These are phyloP conservation scores for Fusarium cicatricum DNA, from an alignment of 2,329 filamentous ascomycete species.

Conservation along the genomic window DNA sequence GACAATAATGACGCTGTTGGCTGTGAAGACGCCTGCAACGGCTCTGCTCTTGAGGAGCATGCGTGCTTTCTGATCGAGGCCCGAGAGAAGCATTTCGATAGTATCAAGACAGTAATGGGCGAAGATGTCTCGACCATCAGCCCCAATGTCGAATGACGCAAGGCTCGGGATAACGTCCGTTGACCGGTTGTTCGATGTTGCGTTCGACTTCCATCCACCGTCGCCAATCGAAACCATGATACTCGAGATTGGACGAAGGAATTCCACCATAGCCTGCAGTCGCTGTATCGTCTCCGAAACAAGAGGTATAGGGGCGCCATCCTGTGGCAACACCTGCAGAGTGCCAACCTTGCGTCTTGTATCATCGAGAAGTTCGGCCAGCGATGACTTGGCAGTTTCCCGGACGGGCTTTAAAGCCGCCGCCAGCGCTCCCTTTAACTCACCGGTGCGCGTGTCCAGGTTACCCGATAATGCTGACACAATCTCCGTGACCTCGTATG, in stretches of 20 bases:
- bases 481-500: slow-evolving; percentile 94
- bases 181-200: slow-evolving; percentile 60
- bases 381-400: slow-evolving; percentile 88
- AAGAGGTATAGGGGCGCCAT: slow-evolving; percentile 80
- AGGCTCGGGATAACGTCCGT: slow-evolving; percentile 74
- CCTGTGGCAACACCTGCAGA: slow-evolving; percentile 74
- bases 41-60: slow-evolving; percentile 79
- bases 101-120: slow-evolving; percentile 90
- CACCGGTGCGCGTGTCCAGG: slow-evolving; percentile 82
- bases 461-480: slow-evolving; percentile 81
- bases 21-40: slow-evolving; percentile 85
- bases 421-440: slow-evolving; percentile 82
- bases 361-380: slow-evolving; percentile 85
- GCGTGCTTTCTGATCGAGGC: slow-evolving; percentile 78
- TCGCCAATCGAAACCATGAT: slow-evolving; percentile 94
- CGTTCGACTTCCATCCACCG: slow-evolving; percentile 79
- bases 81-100: slow-evolving; percentile 79
- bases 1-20: slow-evolving; percentile 85
- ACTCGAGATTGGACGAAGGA: slow-evolving; percentile 84
- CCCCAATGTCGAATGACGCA: slow-evolving; percentile 84
- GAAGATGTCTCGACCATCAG: slow-evolving; percentile 88
- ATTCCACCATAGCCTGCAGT: slow-evolving; percentile 85
- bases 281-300: slow-evolving; percentile 87
- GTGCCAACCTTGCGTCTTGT: slow-evolving; percentile 73
- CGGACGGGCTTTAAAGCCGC: slow-evolving; percentile 89